Percentiles rank a stretch among this genome's conserved stretches.
phyloP scores from a whole-genome alignment of 225 moss, liverwort and hornwort genomes.

The Anthoceros angustus region DNA sequence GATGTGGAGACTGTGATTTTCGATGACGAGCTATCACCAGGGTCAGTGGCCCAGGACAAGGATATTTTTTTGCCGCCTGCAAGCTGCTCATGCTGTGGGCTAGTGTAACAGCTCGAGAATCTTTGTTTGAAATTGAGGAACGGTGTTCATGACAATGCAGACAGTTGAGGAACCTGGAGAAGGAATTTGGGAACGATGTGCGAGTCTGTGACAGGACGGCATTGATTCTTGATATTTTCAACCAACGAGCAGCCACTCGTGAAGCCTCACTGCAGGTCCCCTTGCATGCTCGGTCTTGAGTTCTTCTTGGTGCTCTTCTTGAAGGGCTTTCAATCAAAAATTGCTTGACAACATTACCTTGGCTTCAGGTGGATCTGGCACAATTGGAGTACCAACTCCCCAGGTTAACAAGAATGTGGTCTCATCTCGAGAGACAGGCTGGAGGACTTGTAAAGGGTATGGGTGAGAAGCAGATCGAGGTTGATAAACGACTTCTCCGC shows the following conservation, averaged over 20 bases:
- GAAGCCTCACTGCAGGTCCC: constrained; percentile 86
- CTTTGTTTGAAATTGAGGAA: constrained; percentile 7
- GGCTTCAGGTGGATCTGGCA: constrained; percentile 69
- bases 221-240: constrained; percentile 94
- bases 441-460: constrained; percentile 99
- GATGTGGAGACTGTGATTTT: constrained; percentile 93
- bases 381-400: constrained; percentile 94
- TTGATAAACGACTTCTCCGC: constrained; percentile 92
- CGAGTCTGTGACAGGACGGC: constrained; percentile 98
- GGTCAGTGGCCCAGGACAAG: constrained; percentile 23
- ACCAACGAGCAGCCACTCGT: constrained; percentile 91
- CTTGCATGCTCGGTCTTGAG: background rate
- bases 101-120: constrained; percentile 12
- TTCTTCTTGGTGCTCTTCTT: background rate
- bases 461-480: constrained; percentile 99
- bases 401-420: constrained; percentile 94
- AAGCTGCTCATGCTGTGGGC: background rate
- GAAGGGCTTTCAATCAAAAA: background rate
- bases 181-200: constrained; percentile 68
- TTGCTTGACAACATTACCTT: background rate
- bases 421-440: constrained; percentile 94
- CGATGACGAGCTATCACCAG: constrained; percentile 94
- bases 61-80: background rate
- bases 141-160: constrained; percentile 19
- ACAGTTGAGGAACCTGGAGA: constrained; percentile 88